Evolutionary conservation across 176 grass and related monocot genomes (phyloP), one percentile per base, ranked within the genome.

Genomic region (Avena insularis): DNA sequence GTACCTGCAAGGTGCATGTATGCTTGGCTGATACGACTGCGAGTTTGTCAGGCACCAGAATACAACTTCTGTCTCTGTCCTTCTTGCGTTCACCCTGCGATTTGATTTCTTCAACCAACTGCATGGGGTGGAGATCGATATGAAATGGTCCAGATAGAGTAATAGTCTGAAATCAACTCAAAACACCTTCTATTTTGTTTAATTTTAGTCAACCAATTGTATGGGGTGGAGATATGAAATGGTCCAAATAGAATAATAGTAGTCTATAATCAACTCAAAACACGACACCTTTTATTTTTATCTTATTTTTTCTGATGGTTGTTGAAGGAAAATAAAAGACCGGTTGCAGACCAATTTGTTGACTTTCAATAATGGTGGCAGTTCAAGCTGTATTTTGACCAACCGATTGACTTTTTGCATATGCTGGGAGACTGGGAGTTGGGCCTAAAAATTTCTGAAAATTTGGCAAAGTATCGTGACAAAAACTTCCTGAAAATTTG

Each of bases 321-420:
- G 54, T 80, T 60, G 31, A 46, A 65, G 40, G 1, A 75, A 31
- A 66, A 12, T 0, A 45, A 83, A 70, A 87, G 20, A 73, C 17
- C 48, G 14, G 57, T 12, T 70, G 46, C 57, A 27, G 33, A 53
- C 58, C 31, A 79, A 33, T 64, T 21, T 48, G 45, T 55, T 70
- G 16, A 77, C 63, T 55, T 86, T 72, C 54, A 55, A 46, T 66
- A 46, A 10, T 64, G 21, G 79, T 55, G 73, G 21, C 33, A 21
- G 62, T 64, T 83, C 84, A 65, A 64, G 20, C 15, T 27, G 5
- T 78, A 27, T 49, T 14, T 80, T 84, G 76, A 76, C 69, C 76
- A 75, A 67, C 51, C 46, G 23, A 4, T 79, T 87, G 75, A 87
- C 85, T 81, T 87, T 87, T 79, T 46, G 21, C 36, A 1, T 54